Percentiles rank a stretch among this genome's conserved stretches.
Conservation (phyloP, 768 basidiomycete species). For the Pleurotus giganteus region DNA sequence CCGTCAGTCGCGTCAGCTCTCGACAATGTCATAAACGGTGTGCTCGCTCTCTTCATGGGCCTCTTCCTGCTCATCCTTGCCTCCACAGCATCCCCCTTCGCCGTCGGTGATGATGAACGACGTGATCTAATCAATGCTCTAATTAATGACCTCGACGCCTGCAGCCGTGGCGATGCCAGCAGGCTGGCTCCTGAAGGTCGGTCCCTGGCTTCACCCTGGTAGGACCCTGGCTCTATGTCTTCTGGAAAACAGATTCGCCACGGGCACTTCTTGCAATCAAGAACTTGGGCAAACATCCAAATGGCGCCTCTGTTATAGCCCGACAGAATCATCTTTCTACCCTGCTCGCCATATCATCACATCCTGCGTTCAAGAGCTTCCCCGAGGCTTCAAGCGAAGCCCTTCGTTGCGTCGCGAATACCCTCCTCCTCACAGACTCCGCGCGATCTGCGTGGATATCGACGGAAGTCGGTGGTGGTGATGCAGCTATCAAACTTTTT, state of each 20-base stretch:
- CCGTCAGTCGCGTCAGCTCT: conserved; percentile 3
- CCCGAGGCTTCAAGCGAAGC: conserved; percentile 65
- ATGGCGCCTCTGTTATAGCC: conserved; percentile 64
- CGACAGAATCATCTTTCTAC: conserved; percentile 52
- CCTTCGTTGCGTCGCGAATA: conserved; percentile 76
- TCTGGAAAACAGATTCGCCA: conserved; percentile 52
- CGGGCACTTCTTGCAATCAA: conserved; percentile 72
- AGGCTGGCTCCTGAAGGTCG: conserved; percentile 2
- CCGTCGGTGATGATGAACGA: conserved; percentile 2
- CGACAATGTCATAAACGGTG: conserved; percentile 3
- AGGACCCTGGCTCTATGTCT: conserved; percentile 8
- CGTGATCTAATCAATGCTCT: conserved; percentile 7
- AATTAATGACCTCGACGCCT: conserved; percentile 7
- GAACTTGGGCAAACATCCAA: conserved; percentile 66
- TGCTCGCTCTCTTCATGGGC: background rate
- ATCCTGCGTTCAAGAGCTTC: conserved; percentile 50
- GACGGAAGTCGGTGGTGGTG: conserved; percentile 63
- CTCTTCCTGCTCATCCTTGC: background rate
- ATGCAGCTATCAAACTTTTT: conserved; percentile 50
- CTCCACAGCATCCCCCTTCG: conserved; percentile 2
- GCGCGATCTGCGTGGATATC: conserved; percentile 57
- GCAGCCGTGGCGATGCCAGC: conserved; percentile 1
- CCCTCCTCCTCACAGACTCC: conserved; percentile 64
- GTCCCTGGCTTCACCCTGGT: background rate
- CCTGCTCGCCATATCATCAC: conserved; percentile 46